These are phyloP conservation scores for Termitomyces sp. DNA, from an alignment of 768 basidiomycete genomes.

Conservation along the genomic window DNA sequence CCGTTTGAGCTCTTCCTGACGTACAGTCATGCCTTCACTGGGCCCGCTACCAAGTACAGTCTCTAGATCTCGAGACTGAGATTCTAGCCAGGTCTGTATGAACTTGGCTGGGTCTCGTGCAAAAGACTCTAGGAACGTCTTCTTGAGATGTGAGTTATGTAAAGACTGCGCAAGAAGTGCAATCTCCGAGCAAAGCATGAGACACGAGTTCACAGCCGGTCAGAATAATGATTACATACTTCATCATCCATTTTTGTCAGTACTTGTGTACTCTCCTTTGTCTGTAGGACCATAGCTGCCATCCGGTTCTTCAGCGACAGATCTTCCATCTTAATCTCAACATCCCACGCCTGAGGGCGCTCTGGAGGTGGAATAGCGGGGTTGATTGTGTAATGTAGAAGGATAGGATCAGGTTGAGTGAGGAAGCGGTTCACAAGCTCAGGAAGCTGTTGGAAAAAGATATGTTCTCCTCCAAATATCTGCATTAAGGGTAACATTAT, in stretches of 20 bases:
- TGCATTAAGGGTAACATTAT: constrained; percentile 21
- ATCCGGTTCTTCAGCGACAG: constrained; percentile 67
- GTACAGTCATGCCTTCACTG: constrained; percentile 70
- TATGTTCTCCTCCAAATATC: constrained; percentile 70
- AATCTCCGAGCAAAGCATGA: constrained; percentile 46
- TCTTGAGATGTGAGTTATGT: constrained; percentile 83
- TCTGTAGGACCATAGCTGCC: constrained; percentile 64
- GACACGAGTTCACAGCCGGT: not conserved
- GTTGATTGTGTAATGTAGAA: constrained; percentile 74
- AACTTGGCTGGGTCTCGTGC: constrained; percentile 75
- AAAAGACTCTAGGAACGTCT: constrained; percentile 82
- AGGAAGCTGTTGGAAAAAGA: constrained; percentile 78
- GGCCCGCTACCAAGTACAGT: constrained; percentile 86
- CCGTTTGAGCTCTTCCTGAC: constrained; percentile 84
- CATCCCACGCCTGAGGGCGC: constrained; percentile 76
- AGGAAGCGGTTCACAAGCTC: constrained; percentile 84
- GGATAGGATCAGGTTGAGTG: constrained; percentile 71
- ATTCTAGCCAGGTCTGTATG: constrained; percentile 88
- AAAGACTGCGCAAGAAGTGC: constrained; percentile 81
- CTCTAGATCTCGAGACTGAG: constrained; percentile 89
- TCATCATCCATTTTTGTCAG: constrained; percentile 84
- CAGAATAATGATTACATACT: constrained; percentile 35
- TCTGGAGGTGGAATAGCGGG: constrained; percentile 63
- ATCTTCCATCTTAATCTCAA: constrained; percentile 89
- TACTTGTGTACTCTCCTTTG: constrained; percentile 66